phyloP scores from a whole-genome alignment of 306 rosid species.

The Cyclanthera cordifolia region DNA sequence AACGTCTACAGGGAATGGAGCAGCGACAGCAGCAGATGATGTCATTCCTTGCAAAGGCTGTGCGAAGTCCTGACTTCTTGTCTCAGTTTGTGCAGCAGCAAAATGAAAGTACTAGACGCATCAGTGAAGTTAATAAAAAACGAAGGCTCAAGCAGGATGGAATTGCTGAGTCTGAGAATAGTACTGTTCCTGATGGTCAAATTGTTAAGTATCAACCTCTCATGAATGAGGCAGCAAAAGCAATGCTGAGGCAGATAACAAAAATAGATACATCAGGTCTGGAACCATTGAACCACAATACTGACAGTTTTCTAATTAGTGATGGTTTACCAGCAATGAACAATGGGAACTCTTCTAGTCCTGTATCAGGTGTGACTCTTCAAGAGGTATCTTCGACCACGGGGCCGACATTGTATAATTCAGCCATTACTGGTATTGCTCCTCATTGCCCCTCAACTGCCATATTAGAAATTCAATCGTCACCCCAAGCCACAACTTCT shows the following conservation, averaged over 20 bases:
- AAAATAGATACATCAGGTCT: conserved; percentile 41
- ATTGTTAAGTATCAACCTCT: conserved; percentile 72
- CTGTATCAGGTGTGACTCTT: conserved; percentile 58
- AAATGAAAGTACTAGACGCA: conserved; percentile 71
- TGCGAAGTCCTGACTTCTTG: conserved; percentile 89
- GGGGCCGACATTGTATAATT: conserved; percentile 34
- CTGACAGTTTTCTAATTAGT: conserved; percentile 43
- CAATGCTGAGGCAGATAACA: conserved; percentile 76
- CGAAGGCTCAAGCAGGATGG: conserved; percentile 79
- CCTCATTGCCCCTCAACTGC: conserved; percentile 24
- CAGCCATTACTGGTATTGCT: conserved; percentile 26
- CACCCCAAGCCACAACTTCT: conserved; percentile 33
- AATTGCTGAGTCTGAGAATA: conserved; percentile 33
- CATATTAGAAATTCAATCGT: conserved; percentile 38
- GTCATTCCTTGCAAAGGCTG: conserved; percentile 96
- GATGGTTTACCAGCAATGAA: conserved; percentile 57
- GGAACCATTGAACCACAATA: conserved; percentile 16
- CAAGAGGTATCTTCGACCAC: conserved; percentile 66
- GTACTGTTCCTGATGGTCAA: conserved; percentile 66
- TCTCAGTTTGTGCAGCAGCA: conserved; percentile 92
- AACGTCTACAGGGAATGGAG: conserved; percentile 96
- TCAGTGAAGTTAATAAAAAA: conserved; percentile 68
- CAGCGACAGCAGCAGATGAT: conserved; percentile 96
- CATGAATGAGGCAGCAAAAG: conserved; percentile 59
- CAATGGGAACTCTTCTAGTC: conserved; percentile 46